phyloP scores from a whole-genome alignment of 495 filamentous ascomycete genomes.

The Penicillium angulare region DNA sequence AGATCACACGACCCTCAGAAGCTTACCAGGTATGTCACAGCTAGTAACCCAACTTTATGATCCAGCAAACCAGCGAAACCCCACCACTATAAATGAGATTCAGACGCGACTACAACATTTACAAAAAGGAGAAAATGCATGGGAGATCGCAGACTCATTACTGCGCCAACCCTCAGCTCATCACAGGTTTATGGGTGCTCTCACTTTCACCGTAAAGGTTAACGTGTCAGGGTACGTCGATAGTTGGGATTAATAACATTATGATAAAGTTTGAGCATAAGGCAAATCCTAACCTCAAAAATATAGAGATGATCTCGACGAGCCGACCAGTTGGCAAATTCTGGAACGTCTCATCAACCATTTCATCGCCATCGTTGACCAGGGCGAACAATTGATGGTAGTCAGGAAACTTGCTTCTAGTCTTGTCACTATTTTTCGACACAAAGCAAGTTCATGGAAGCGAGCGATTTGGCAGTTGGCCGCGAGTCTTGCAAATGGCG shows the following conservation, averaged over 20 bases:
- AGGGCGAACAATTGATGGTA: conserved; percentile 62
- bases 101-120: conserved; percentile 74
- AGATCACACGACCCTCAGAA: too few species aligned
- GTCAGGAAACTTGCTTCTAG: conserved; percentile 81
- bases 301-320: conserved; percentile 57
- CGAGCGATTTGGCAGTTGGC: conserved; percentile 65
- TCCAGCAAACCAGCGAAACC: conserved; percentile 54
- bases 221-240: conserved; percentile 51
- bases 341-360: conserved; percentile 70
- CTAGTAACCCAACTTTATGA: conserved; percentile 61
- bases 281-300: too few species aligned
- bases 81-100: conserved; percentile 59
- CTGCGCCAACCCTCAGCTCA: conserved; percentile 60
- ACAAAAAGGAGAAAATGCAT: conserved; percentile 76
- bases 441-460: conserved; percentile 66
- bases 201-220: conserved; percentile 90
- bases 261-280: too few species aligned
- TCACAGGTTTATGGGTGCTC: conserved; percentile 88
- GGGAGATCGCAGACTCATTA: conserved; percentile 77
- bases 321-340: conserved; percentile 59
- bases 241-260: too few species aligned
- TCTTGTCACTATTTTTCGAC: conserved; percentile 75
- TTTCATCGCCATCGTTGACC: conserved; percentile 57
- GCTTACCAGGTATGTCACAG: conserved; percentile 11
- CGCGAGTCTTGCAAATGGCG: conserved; percentile 57